phyloP scores from a whole-genome alignment of 75 land plant species.

The Pinus tabuliformis region DNA sequence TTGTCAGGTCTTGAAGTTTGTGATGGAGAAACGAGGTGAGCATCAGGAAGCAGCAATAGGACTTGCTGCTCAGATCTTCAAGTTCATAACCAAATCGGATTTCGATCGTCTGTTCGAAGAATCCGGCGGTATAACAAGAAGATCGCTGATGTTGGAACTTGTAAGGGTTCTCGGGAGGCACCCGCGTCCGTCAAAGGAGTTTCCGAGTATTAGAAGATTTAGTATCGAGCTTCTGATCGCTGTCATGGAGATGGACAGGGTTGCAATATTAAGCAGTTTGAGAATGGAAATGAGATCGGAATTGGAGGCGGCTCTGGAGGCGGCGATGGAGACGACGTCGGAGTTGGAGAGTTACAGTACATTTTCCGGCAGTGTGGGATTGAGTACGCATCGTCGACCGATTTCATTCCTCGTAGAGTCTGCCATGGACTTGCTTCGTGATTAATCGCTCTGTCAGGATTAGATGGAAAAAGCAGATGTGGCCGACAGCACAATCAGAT shows the following conservation, averaged over 20 bases:
- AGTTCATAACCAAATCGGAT: slow-evolving; percentile 22
- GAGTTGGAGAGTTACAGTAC: background rate
- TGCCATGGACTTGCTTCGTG: slow-evolving; percentile 26
- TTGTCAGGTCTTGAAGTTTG: slow-evolving; percentile 40
- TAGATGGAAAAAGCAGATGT: too few relatives aligned
- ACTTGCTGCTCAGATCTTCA: slow-evolving; percentile 43
- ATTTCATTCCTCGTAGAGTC: slow-evolving; percentile 41
- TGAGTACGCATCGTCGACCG: slow-evolving; percentile 26
- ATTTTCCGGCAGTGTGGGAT: slow-evolving; percentile 42
- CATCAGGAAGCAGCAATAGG: slow-evolving; percentile 54
- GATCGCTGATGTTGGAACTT: slow-evolving; percentile 18
- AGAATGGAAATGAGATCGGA: background rate
- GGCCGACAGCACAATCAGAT: too few relatives aligned
- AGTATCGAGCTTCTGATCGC: too few relatives aligned
- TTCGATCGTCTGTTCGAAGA: slow-evolving; percentile 11
- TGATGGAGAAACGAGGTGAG: slow-evolving; percentile 39
- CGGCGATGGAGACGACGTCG: background rate
- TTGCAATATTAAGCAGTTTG: background rate
- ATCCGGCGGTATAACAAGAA: slow-evolving; percentile 16
- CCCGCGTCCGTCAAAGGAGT: background rate
- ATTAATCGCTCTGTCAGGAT: background rate
- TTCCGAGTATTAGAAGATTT: background rate
- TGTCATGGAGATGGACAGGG: background rate
- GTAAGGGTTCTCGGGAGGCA: background rate
- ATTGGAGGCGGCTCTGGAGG: background rate